Percentiles rank a stretch among this genome's conserved stretches.
Evolutionary conservation across 306 rosid genomes (phyloP).

Genomic region (Acacia acuminata): DNA sequence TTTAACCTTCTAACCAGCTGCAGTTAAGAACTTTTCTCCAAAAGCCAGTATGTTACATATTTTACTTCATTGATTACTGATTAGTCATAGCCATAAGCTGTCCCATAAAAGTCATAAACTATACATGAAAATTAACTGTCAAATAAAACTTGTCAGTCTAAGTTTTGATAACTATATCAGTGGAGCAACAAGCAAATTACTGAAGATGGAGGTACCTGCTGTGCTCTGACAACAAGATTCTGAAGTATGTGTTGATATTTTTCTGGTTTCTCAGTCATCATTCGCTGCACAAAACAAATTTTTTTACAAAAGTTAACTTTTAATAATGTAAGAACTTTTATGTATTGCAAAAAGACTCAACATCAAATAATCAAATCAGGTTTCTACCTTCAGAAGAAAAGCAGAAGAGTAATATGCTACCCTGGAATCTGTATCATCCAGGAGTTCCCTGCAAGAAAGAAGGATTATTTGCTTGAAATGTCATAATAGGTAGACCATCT

Average conservation of each 20-base stretch:
- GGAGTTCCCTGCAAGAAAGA: conserved; percentile 71
- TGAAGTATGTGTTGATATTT: conserved; percentile 96
- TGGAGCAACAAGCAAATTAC: conserved; percentile 30
- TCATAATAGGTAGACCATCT: conserved; percentile 8
- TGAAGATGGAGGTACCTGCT: conserved; percentile 72
- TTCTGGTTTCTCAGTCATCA: conserved; percentile 98
- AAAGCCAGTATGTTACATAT: neutral
- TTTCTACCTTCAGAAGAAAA: conserved; percentile 91
- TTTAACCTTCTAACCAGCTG: neutral
- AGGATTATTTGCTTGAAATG: conserved; percentile 11
- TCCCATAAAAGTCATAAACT: neutral
- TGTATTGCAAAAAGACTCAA: neutral
- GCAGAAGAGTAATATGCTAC: conserved; percentile 97
- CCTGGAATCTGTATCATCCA: conserved; percentile 98
- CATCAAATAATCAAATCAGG: conserved; percentile 29
- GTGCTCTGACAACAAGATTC: conserved; percentile 92
- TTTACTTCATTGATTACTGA: neutral
- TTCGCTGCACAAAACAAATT: conserved; percentile 63
- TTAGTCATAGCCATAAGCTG: neutral
- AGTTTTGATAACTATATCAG: conserved; percentile 12
- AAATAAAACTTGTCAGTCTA: conserved; percentile 15
- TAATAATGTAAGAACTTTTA: conserved; percentile 12
- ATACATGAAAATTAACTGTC: conserved; percentile 12
- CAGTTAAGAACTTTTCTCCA: neutral
- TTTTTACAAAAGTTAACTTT: conserved; percentile 17